Conservation (phyloP, 257 asterid species). For the Solanum paucissectum region DNA sequence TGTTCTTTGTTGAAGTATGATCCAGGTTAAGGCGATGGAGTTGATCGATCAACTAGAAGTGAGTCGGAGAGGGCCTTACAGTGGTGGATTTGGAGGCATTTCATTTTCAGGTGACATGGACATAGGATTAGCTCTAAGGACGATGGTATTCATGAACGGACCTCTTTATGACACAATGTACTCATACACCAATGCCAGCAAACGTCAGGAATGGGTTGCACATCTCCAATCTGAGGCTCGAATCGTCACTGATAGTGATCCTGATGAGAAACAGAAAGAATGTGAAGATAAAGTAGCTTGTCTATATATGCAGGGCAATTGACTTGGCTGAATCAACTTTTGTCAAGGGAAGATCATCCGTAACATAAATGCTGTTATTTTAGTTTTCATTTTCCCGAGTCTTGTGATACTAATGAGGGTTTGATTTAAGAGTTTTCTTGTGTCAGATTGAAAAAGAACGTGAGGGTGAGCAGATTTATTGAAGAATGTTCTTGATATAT, state of each 20-base stretch:
- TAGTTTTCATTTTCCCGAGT: too few relatives aligned
- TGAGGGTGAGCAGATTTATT: too few relatives aligned
- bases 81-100: slow-evolving; percentile 60
- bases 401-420: too few relatives aligned
- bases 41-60: slow-evolving; percentile 64
- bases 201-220: slow-evolving; percentile 70
- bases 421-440: too few relatives aligned
- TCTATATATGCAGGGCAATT: slow-evolving; percentile 49
- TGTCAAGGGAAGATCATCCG: slow-evolving; percentile 13
- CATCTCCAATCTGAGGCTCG: slow-evolving; percentile 30
- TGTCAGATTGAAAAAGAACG: too few relatives aligned
- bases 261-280: slow-evolving; percentile 67
- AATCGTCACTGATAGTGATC: slow-evolving; percentile 18
- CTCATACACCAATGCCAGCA: slow-evolving; percentile 24
- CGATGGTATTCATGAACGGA: slow-evolving; percentile 58
- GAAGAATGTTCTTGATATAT: too few relatives aligned
- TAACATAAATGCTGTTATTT: too few relatives aligned
- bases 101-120: slow-evolving; percentile 77
- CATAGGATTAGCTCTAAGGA: slow-evolving; percentile 65
- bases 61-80: slow-evolving; percentile 66
- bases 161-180: slow-evolving; percentile 20
- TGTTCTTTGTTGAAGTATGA: background rate
- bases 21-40: slow-evolving; percentile 88
- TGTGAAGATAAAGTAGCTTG: slow-evolving; percentile 76
- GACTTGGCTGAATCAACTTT: slow-evolving; percentile 77